A percentile compares a stretch with the other conserved stretches of the same genome.
These are phyloP conservation scores for Globisporangium nagaii DNA, from an alignment of 352 stramenopile genomes.

Conservation along the genomic window DNA sequence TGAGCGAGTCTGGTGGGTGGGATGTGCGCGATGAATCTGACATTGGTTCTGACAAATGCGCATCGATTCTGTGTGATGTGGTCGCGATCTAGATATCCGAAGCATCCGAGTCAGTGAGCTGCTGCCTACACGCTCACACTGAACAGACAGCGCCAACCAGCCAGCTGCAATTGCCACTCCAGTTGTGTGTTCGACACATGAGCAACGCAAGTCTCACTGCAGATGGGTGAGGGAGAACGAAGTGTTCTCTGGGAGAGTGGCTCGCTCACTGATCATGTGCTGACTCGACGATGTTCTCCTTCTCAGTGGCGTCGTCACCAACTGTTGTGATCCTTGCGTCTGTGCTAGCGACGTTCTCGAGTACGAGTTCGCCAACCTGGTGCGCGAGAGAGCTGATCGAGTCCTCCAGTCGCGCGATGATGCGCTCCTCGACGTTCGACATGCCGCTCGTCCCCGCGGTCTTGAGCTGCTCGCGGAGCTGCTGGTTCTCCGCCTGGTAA, in stretches of 20 bases:
- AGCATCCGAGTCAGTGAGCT: neutral
- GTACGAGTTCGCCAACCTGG: constrained; percentile 36
- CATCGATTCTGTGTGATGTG: neutral
- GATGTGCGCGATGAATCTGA: neutral
- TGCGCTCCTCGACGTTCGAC: constrained; percentile 31
- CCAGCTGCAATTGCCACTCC: no score
- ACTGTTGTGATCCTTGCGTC: neutral
- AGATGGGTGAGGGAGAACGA: no score
- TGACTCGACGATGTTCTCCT: neutral
- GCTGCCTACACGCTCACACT: neutral
- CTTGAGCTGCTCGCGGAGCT: constrained; percentile 28
- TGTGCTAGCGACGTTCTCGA: constrained; percentile 12
- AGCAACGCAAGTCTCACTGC: no score
- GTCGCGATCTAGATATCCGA: neutral
- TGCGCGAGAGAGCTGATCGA: constrained; percentile 38
- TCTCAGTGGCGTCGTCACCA: neutral
- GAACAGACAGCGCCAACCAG: neutral
- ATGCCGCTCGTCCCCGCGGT: constrained; percentile 6
- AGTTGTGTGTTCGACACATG: no score
- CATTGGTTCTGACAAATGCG: neutral
- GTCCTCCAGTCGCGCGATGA: constrained; percentile 40
- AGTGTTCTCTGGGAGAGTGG: neutral
- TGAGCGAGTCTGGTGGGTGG: constrained; percentile 11
- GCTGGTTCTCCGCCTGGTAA: constrained; percentile 29
- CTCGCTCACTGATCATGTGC: neutral